Percentiles rank a stretch among this genome's conserved stretches.
Conservation (phyloP, 179 eudicot genomes). For the Silene vulgaris region DNA sequence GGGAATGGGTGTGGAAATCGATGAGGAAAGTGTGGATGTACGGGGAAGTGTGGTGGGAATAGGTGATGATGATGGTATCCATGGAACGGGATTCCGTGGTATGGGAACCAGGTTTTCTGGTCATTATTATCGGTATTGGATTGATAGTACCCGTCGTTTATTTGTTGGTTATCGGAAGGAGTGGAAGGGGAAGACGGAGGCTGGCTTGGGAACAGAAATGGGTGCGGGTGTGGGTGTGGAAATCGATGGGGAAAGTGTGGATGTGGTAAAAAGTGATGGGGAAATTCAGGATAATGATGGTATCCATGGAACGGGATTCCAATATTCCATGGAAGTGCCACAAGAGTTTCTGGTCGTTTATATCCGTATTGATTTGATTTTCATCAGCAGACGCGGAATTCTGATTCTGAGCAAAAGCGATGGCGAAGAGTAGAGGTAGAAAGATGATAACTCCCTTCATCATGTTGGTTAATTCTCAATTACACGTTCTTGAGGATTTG, state of each 20-base stretch:
- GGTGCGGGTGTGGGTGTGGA: background rate
- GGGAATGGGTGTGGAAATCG: no score
- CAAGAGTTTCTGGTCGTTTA: background rate
- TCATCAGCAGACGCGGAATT: no score
- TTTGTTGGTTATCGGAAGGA: background rate
- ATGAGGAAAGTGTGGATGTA: no score
- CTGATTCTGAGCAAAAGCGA: conserved; percentile 5
- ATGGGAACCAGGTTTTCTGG: background rate
- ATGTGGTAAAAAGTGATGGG: no score
- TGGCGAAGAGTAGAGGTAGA: conserved; percentile 2
- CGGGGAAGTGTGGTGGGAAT: no score
- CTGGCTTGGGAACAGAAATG: conserved; percentile 4
- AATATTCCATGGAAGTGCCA: no score
- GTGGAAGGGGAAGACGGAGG: conserved; percentile 1
- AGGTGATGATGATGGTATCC: no score
- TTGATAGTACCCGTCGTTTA: background rate
- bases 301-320: no score
- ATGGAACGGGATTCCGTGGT: background rate
- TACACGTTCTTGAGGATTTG: background rate
- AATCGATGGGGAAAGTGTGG: background rate
- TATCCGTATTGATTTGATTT: background rate
- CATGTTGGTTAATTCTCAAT: background rate
- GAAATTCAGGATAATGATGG: no score
- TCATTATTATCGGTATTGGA: background rate
- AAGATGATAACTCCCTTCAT: conserved; percentile 11